Conservation (phyloP, 768 basidiomycete species). For the Rhizopogon roseolus region DNA sequence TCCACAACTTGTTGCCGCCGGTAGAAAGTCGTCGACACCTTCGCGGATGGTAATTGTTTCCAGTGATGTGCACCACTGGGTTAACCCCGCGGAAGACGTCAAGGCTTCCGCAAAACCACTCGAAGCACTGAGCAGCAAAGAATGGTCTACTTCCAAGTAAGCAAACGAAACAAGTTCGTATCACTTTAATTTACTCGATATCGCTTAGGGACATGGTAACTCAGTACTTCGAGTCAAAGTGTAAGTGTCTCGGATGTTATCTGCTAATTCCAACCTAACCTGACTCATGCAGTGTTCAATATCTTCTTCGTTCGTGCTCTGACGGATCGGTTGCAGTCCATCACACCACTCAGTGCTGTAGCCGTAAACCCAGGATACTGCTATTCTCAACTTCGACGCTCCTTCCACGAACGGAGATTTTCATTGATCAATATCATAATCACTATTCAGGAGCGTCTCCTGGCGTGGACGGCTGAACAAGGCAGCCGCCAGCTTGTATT, state of each 20-base stretch:
- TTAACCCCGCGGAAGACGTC: slow-evolving; percentile 14
- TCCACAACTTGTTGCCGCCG: slow-evolving; percentile 23
- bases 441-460: slow-evolving; percentile 5
- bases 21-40: slow-evolving; percentile 14
- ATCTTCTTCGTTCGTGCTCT: slow-evolving; percentile 27
- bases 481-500: slow-evolving; percentile 32
- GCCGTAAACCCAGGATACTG: slow-evolving; percentile 28
- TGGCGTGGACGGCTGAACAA: slow-evolving; percentile 21
- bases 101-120: slow-evolving; percentile 16
- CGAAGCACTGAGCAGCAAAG: slow-evolving; percentile 16
- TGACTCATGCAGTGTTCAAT: slow-evolving; percentile 18
- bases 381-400: slow-evolving; percentile 18
- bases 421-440: not conserved
- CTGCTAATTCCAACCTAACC: not conserved
- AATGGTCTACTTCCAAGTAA: slow-evolving; percentile 17
- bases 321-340: slow-evolving; percentile 12
- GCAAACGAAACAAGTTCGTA: not conserved
- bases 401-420: not conserved
- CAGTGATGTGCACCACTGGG: slow-evolving; percentile 23
- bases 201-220: slow-evolving; percentile 8
- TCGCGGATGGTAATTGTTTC: slow-evolving; percentile 27
- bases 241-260: slow-evolving; percentile 7
- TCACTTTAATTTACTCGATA: not conserved
- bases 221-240: slow-evolving; percentile 24
- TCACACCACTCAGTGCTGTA: slow-evolving; percentile 18